Evolutionary conservation across 306 rosid genomes (phyloP), one percentile per base, ranked within the genome.

Genomic region (Medicago lupulina): DNA sequence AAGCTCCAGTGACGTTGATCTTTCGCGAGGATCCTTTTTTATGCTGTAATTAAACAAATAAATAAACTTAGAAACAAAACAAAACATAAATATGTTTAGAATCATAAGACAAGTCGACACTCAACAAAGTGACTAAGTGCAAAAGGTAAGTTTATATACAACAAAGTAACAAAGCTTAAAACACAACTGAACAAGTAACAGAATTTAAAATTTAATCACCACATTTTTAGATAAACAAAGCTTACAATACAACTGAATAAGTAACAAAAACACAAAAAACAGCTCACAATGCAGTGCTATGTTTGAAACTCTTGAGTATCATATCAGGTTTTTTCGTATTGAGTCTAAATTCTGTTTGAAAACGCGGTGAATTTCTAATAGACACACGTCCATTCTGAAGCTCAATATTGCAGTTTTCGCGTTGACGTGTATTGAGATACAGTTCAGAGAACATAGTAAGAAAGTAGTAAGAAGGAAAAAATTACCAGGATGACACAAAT

Each of bases 401-500:
- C 4, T 58, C 34, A 58, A 58, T 12, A 58, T 57, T 23, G 14
- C 15, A 55, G 15, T 15, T 19, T 55, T 6, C 7, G 1, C 3
- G 7, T 19, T 55, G 62, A 19, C 19, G 62, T 55, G n/a, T 9
- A 19, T 19, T 10, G 64, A 58, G 17, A 23, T 0, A 1, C 8
- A 4, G 64, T 58, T 58, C 39, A 9, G 2, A 21, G 1, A 3
- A 23, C 39, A 58, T 6, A 5, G 38, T 23, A 61, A 31, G 41
- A 28, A 28, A 28, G 67, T 61, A 15, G 67, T 8, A 8, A 34
- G 8, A 61, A 7, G 21, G 67, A 46, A 50, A 31, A 55, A 34
- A 79, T 82, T 89, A 96, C 98, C 99, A 92, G 79, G 96, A 87
- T 78, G 99, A 89, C 18, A 92, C 91, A 49, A 96, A 96, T 36